Percentiles rank a stretch among this genome's conserved stretches.
Evolutionary conservation across 257 asterid species (phyloP).

Genomic region (Solanum dulcamara): DNA sequence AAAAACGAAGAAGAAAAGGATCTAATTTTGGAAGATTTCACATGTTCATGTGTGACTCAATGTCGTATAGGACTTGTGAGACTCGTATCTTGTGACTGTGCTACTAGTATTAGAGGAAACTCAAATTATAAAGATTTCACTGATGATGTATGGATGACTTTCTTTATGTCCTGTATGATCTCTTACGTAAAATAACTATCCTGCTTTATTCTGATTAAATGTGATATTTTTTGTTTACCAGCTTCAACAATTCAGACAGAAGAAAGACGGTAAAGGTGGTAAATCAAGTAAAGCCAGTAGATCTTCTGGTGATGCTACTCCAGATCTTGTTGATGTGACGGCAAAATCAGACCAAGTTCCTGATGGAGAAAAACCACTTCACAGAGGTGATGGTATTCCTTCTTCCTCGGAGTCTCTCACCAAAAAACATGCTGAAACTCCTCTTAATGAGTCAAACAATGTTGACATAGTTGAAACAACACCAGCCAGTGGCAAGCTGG

Average conservation of each 20-base stretch:
- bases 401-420: slow-evolving; percentile 29
- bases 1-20: background rate
- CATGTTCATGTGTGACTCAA: background rate
- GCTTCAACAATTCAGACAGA: slow-evolving; percentile 95
- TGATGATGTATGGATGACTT: background rate
- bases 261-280: slow-evolving; percentile 74
- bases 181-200: background rate
- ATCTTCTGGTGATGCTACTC: slow-evolving; percentile 39
- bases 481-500: slow-evolving; percentile 10
- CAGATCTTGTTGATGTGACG: slow-evolving; percentile 17
- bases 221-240: slow-evolving; percentile 13
- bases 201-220: background rate
- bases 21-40: background rate
- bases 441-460: slow-evolving; percentile 17
- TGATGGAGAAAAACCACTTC: slow-evolving; percentile 31
- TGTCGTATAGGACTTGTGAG: background rate
- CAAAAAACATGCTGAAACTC: slow-evolving; percentile 11
- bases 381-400: slow-evolving; percentile 14
- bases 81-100: background rate
- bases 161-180: background rate
- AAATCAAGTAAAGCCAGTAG: slow-evolving; percentile 48
- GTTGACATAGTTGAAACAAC: slow-evolving; percentile 22
- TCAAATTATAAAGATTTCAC: background rate
- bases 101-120: background rate
- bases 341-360: slow-evolving; percentile 19